These are phyloP conservation scores for Trichoderma citrinoviride DNA, from an alignment of 2,329 filamentous ascomycete genomes.

Conservation along the genomic window DNA sequence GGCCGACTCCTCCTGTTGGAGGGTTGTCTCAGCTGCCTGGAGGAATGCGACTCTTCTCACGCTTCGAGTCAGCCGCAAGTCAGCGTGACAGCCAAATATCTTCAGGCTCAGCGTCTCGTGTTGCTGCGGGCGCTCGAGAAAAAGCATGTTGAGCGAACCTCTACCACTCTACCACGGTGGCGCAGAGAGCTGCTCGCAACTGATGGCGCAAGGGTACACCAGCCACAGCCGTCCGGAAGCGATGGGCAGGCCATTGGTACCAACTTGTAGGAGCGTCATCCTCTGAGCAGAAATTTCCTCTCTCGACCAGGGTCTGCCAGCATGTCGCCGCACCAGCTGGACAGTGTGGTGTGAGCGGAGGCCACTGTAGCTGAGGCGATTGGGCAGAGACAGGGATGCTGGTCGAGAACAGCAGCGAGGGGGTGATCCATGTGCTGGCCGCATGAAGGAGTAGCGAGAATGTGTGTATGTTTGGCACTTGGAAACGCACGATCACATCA, in stretches of 20 bases:
- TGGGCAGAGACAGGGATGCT: constrained; percentile 6
- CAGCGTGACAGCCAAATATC: constrained; percentile 8
- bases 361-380: constrained; percentile 13
- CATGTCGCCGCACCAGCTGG: background rate
- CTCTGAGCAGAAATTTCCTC: constrained; percentile 16
- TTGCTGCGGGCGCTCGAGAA: background rate
- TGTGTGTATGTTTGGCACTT: background rate
- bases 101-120: constrained; percentile 3
- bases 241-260: background rate
- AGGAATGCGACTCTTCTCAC: background rate
- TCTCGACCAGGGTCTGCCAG: background rate
- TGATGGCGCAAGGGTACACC: background rate
- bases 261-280: constrained; percentile 6
- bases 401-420: constrained; percentile 3
- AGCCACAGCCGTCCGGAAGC: constrained; percentile 9
- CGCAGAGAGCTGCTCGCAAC: background rate
- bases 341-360: constrained; percentile 17
- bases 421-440: constrained; percentile 4
- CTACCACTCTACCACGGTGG: constrained; percentile 3
- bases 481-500: background rate
- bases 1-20: background rate
- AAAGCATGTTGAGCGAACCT: background rate
- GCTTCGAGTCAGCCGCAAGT: background rate
- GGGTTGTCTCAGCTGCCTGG: constrained; percentile 16
- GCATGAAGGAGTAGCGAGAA: background rate